Percentiles rank a stretch among this genome's conserved stretches.
Evolutionary conservation across 805 yeast genomes (phyloP).

Genomic region (Yamadazyma paraphyllophila): DNA sequence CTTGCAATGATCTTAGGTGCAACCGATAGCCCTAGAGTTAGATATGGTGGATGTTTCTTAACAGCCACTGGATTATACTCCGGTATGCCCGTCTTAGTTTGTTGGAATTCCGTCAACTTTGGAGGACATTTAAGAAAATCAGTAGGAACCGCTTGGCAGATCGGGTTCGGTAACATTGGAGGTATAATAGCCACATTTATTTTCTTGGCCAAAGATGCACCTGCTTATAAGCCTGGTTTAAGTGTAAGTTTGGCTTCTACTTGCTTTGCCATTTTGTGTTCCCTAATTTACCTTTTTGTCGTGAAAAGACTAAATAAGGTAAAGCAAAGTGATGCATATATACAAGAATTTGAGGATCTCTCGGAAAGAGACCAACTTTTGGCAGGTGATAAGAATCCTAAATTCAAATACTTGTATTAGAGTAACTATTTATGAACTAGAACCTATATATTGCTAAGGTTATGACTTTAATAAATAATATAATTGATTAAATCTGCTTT

Average conservation of each 20-base stretch:
- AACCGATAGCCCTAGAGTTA: conserved; percentile 32
- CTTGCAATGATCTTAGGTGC: conserved; percentile 53
- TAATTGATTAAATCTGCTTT: background rate
- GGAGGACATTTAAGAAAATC: conserved; percentile 62
- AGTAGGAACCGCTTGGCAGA: conserved; percentile 58
- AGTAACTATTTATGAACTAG: background rate
- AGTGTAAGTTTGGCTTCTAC: conserved; percentile 49
- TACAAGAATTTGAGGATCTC: conserved; percentile 23
- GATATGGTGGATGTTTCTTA: conserved; percentile 66
- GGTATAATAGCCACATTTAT: conserved; percentile 64
- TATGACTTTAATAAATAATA: too few relatives aligned
- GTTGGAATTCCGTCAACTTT: conserved; percentile 64
- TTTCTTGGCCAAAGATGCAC: conserved; percentile 55
- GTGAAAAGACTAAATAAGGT: conserved; percentile 22
- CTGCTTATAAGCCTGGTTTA: conserved; percentile 56
- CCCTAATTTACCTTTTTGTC: conserved; percentile 31
- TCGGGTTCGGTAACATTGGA: conserved; percentile 74
- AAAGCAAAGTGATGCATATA: conserved; percentile 27
- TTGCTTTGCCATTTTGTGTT: conserved; percentile 38
- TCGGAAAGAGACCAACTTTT: conserved; percentile 29
- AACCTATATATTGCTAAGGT: too few relatives aligned
- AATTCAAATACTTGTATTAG: conserved; percentile 29
- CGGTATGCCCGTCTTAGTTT: conserved; percentile 66
- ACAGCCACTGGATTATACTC: conserved; percentile 57
- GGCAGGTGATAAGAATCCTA: conserved; percentile 39